Conservation (phyloP, 176 grass and related monocot species). For the Puccinellia tenuiflora region DNA sequence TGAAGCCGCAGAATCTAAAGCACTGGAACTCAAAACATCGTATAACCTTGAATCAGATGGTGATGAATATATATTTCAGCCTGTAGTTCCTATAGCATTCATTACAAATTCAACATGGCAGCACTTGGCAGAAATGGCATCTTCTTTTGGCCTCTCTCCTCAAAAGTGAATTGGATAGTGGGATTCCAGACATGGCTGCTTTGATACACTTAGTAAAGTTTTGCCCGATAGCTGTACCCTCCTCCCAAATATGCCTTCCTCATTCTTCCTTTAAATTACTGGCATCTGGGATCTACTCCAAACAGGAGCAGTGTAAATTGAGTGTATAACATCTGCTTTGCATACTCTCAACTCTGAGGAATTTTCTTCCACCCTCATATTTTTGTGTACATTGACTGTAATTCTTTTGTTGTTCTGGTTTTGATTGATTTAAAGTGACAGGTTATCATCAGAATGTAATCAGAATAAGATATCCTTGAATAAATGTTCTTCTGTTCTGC, state of each 20-base stretch:
- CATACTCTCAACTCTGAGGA: slow-evolving; percentile 17
- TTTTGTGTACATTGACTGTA: slow-evolving; percentile 48
- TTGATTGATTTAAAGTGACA: slow-evolving; percentile 21
- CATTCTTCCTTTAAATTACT: not conserved
- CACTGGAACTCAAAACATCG: slow-evolving; percentile 55
- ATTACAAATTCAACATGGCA: slow-evolving; percentile 61
- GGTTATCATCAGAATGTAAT: slow-evolving; percentile 30
- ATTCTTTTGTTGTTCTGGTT: slow-evolving; percentile 30
- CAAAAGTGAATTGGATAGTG: slow-evolving; percentile 20
- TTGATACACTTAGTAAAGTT: slow-evolving; percentile 6
- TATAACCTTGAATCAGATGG: slow-evolving; percentile 59
- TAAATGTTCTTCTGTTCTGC: slow-evolving; percentile 3
- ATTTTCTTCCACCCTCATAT: slow-evolving; percentile 17
- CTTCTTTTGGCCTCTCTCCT: slow-evolving; percentile 45
- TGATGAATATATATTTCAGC: slow-evolving; percentile 33
- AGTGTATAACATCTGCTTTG: slow-evolving; percentile 36
- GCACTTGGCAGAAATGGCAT: slow-evolving; percentile 54
- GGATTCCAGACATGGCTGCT: slow-evolving; percentile 14
- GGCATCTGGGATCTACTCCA: slow-evolving; percentile 22
- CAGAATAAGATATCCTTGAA: slow-evolving; percentile 15
- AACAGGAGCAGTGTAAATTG: not conserved
- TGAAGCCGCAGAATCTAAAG: slow-evolving; percentile 72
- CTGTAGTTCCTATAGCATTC: slow-evolving; percentile 54
- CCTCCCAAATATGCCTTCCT: not conserved
- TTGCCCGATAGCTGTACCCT: not conserved